A percentile compares a stretch with the other conserved stretches of the same genome.
phyloP scores from a whole-genome alignment of 2,329 filamentous ascomycete genomes.

The Fusarium virguliforme region DNA sequence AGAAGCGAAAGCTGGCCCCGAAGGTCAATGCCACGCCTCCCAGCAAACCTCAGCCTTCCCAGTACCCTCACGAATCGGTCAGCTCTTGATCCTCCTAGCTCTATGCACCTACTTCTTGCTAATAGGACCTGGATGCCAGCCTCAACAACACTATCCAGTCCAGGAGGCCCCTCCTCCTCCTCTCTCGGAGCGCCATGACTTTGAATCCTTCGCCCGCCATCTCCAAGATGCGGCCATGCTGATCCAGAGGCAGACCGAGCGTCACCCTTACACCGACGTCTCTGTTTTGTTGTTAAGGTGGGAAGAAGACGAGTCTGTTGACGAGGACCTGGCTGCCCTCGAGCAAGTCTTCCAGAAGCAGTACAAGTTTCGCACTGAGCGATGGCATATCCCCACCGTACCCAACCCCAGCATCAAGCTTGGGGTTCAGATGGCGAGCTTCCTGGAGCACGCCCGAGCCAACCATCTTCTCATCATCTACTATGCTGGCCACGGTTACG shows the following conservation, averaged over 20 bases:
- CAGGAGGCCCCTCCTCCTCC: slow-evolving; percentile 58
- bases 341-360: slow-evolving; percentile 72
- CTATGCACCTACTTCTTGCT: slow-evolving; percentile 38
- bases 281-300: slow-evolving; percentile 75
- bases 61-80: slow-evolving; percentile 57
- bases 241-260: slow-evolving; percentile 75
- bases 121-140: slow-evolving; percentile 43
- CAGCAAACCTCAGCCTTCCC: slow-evolving; percentile 53
- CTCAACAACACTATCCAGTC: slow-evolving; percentile 56
- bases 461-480: slow-evolving; percentile 77
- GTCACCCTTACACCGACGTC: slow-evolving; percentile 70
- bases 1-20: slow-evolving; percentile 63
- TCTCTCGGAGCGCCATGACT: slow-evolving; percentile 70
- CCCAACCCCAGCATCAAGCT: slow-evolving; percentile 74
- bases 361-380: slow-evolving; percentile 74
- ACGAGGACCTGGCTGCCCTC: slow-evolving; percentile 69
- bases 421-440: slow-evolving; percentile 72
- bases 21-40: slow-evolving; percentile 57
- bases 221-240: slow-evolving; percentile 79
- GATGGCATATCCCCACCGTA: slow-evolving; percentile 74
- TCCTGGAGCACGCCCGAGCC: slow-evolving; percentile 71
- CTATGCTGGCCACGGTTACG: slow-evolving; percentile 74
- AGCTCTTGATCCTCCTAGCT: slow-evolving; percentile 49
- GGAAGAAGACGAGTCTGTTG: slow-evolving; percentile 72
- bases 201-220: slow-evolving; percentile 77